Evolutionary conservation across 768 basidiomycete species (phyloP).

Genomic region (Pholiota molesta): DNA sequence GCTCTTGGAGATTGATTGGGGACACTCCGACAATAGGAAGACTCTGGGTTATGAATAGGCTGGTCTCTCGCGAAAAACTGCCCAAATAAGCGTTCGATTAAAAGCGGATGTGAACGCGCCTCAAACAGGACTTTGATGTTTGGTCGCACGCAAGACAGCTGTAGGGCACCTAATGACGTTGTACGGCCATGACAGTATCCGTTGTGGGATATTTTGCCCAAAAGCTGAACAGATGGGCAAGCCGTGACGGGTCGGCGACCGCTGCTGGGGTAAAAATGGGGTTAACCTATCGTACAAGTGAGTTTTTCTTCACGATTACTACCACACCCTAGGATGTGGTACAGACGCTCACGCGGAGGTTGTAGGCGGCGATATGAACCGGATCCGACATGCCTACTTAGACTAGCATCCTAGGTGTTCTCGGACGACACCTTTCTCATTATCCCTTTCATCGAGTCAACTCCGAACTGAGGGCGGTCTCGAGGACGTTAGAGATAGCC

Average conservation of each 20-base stretch:
- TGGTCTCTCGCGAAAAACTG: conserved; percentile 1
- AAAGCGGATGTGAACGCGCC: background rate
- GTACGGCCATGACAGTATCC: background rate
- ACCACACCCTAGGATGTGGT: background rate
- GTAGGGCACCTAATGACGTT: background rate
- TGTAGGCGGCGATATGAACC: background rate
- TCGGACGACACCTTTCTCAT: background rate
- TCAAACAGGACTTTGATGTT: background rate
- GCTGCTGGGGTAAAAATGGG: background rate
- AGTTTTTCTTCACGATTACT: background rate
- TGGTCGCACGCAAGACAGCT: background rate
- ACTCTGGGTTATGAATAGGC: background rate
- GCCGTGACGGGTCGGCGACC: background rate
- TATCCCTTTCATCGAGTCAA: background rate
- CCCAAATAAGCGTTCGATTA: background rate
- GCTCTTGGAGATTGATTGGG: background rate
- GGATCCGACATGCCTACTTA: background rate
- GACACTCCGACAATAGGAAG: background rate
- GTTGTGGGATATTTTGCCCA: conserved; percentile 1
- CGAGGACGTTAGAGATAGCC: background rate
- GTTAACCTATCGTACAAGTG: background rate
- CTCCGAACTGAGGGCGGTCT: background rate
- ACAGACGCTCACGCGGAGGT: background rate
- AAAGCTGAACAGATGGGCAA: background rate
- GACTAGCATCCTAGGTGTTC: background rate